Conservation (phyloP, 805 yeast species). For the Metschnikowia peoriensis region DNA sequence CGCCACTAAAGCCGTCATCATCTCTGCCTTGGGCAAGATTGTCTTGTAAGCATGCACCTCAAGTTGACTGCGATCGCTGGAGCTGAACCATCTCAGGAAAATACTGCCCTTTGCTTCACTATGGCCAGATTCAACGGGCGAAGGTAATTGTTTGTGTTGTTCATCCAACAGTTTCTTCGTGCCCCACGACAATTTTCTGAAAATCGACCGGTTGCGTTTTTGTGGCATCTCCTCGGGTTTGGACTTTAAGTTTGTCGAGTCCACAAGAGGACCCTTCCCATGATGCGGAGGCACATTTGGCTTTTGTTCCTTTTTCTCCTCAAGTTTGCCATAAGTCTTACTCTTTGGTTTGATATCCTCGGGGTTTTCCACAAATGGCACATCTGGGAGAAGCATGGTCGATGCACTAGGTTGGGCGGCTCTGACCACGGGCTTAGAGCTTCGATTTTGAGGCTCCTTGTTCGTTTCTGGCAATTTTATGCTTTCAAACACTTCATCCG, state of each 20-base stretch:
- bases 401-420: constrained; percentile 32
- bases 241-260: constrained; percentile 19
- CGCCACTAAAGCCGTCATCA: constrained; percentile 62
- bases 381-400: constrained; percentile 36
- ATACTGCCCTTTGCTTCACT: constrained; percentile 13
- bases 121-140: constrained; percentile 28
- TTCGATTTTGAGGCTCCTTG: constrained; percentile 1
- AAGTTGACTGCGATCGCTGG: constrained; percentile 17
- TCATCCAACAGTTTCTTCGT: constrained; percentile 38
- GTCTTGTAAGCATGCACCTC: constrained; percentile 37
- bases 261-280: constrained; percentile 29
- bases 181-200: constrained; percentile 54
- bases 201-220: constrained; percentile 38
- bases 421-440: constrained; percentile 5
- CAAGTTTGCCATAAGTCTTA: constrained; percentile 5
- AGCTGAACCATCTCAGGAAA: constrained; percentile 42
- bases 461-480: constrained; percentile 49
- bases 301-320: not conserved
- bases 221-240: constrained; percentile 13
- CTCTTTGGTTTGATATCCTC: not conserved
- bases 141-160: constrained; percentile 19
- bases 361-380: constrained; percentile 8
- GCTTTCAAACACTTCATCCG: constrained; percentile 39
- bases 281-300: constrained; percentile 1
- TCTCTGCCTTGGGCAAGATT: constrained; percentile 49